These are phyloP conservation scores for Nigrospora sphaerica DNA, from an alignment of 2,329 filamentous ascomycete species.

Conservation along the genomic window DNA sequence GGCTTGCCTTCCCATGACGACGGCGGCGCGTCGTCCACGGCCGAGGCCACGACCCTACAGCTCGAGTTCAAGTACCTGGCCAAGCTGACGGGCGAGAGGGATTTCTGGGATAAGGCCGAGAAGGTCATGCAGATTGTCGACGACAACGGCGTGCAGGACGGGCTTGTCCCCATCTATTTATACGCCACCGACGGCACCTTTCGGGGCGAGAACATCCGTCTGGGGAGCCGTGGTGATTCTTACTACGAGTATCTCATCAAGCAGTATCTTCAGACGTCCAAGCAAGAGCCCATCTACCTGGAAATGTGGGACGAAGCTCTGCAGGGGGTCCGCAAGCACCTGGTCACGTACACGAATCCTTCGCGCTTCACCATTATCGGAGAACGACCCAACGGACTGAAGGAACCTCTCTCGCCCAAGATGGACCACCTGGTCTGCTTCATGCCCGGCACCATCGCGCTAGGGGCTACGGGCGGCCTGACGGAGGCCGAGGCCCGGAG, in stretches of 20 bases:
- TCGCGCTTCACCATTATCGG: constrained; percentile 82
- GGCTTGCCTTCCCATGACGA: constrained; percentile 80
- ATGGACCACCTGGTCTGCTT: constrained; percentile 99
- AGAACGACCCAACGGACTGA: constrained; percentile 72
- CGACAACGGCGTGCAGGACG: constrained; percentile 69
- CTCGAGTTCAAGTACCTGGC: constrained; percentile 96
- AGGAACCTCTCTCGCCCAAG: constrained; percentile 64
- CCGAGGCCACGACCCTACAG: constrained; percentile 86
- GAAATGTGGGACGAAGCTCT: constrained; percentile 92
- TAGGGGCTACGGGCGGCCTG: constrained; percentile 75
- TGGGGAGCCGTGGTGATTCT: constrained; percentile 91
- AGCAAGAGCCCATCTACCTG: constrained; percentile 76
- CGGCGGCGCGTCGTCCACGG: constrained; percentile 83
- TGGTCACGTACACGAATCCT: constrained; percentile 80
- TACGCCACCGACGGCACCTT: constrained; percentile 74
- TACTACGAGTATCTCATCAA: constrained; percentile 99
- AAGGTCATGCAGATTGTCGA: constrained; percentile 89
- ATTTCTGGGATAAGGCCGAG: constrained; percentile 89
- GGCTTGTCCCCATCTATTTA: constrained; percentile 87
- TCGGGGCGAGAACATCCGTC: constrained; percentile 74
- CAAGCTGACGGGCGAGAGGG: constrained; percentile 84
- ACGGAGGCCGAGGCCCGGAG: constrained; percentile 70
- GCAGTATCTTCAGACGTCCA: constrained; percentile 90
- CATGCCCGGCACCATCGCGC: constrained; percentile 89
- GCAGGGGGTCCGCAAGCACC: constrained; percentile 78